A percentile compares a stretch with the other conserved stretches of the same genome.
phyloP scores from a whole-genome alignment of 2,329 filamentous ascomycete species.

The Fusarium algeriense region DNA sequence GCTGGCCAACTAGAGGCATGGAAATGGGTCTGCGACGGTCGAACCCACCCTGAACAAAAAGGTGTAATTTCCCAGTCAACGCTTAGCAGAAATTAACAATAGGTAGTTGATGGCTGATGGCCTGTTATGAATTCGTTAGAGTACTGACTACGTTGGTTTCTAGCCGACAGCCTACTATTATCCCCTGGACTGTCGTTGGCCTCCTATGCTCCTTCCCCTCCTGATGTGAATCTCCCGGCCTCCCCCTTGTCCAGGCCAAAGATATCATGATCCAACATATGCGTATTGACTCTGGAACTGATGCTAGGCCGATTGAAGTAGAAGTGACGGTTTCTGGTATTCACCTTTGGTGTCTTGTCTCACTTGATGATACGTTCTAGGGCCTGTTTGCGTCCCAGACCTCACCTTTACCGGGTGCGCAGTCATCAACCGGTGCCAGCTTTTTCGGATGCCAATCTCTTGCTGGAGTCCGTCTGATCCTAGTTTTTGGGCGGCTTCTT shows the following conservation, averaged over 20 bases:
- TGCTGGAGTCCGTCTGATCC: slow-evolving; percentile 13
- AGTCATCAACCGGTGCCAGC: slow-evolving; percentile 10
- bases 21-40: slow-evolving; percentile 16
- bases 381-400: slow-evolving; percentile 32
- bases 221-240: slow-evolving; percentile 21
- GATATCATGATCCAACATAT: slow-evolving; percentile 9
- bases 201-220: not conserved
- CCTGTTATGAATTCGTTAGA: slow-evolving; percentile 5
- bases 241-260: slow-evolving; percentile 14
- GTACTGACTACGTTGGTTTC: not conserved
- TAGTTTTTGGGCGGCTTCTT: slow-evolving; percentile 2
- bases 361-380: slow-evolving; percentile 8
- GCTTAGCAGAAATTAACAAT: slow-evolving; percentile 14
- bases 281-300: slow-evolving; percentile 22
- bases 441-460: slow-evolving; percentile 37
- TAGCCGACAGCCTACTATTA: not conserved
- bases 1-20: slow-evolving; percentile 16
- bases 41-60: slow-evolving; percentile 15
- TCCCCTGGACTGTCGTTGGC: slow-evolving; percentile 30
- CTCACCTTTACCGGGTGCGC: slow-evolving; percentile 24
- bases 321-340: slow-evolving; percentile 27
- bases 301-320: slow-evolving; percentile 23
- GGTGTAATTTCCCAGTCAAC: slow-evolving; percentile 33
- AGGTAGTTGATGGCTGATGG: not conserved
- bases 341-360: slow-evolving; percentile 22